Evolutionary conservation across 208 protist species (phyloP), one percentile per base, ranked within the genome.

Genomic region (Wallacemonas sp.): DNA sequence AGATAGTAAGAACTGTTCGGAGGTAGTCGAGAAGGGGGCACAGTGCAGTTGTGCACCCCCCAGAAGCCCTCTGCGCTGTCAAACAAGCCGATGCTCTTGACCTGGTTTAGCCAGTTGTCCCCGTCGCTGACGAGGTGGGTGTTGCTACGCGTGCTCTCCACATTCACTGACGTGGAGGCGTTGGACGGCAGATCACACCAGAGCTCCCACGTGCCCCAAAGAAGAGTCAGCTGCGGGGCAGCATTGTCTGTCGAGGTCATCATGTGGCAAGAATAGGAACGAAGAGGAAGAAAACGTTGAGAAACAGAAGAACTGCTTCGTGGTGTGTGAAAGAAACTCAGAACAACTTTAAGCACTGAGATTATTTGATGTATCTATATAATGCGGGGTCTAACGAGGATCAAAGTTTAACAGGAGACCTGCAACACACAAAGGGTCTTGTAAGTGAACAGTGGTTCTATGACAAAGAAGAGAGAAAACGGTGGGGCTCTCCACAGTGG

Each of bases 161-260:
- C 30, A 38, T 51, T 61, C 30, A 36, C 41, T 34, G 62, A 42
- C 68, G 55, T 53, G 42, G 72, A n/a, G n/a, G 58, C 31, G 3
- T 5, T 41, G 34, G 34, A 19, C 19, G 73, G 62, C 0, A 96
- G 47, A 45, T 91, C 87, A 46, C 87, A 93, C 91, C 88, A 96
- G 76, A 94, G 74, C 72, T 96, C 87, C 88, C 91, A 96, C 53
- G 84, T 90, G n/a, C 91, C 85, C 88, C 91, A 96, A n/a, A 96
- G 71, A 42, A 88, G 71, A 17, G 86, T 95, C 14, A 81, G 75
- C 26, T 72, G 68, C 11, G 60, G 21, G 62, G 72, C 68, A 38
- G 77, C 66, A 62, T 66, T 38, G 65, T 69, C 59, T 38, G 67
- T 24, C 34, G 27, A 36, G 46, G 17, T 49, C 44, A 49, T 49